These are phyloP conservation scores for Trametes villosa DNA, from an alignment of 768 basidiomycete species.

Conservation along the genomic window DNA sequence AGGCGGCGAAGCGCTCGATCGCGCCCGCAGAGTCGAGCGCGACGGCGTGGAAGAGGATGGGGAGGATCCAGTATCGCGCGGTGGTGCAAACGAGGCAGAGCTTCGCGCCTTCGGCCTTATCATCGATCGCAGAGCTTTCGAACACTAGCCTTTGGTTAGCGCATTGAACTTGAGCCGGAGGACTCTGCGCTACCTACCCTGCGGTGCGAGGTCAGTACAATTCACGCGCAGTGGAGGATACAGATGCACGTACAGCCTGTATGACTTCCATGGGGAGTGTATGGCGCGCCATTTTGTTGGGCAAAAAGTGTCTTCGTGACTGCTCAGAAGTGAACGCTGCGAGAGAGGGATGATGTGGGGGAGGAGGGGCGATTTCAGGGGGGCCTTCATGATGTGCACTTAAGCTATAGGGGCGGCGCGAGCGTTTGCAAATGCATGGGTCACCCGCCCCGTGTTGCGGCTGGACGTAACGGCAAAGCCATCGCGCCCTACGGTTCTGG, in stretches of 20 bases:
- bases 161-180: background rate
- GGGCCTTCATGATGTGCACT: too few species aligned
- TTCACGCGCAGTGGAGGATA: background rate
- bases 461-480: too few species aligned
- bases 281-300: background rate
- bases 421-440: too few species aligned
- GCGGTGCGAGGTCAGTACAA: background rate
- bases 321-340: background rate
- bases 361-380: too few species aligned
- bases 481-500: too few species aligned
- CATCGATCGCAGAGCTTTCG: background rate
- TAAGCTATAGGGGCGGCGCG: too few species aligned
- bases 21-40: constrained; percentile 10
- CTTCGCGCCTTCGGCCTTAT: constrained; percentile 2
- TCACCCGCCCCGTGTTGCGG: too few species aligned
- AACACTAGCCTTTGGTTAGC: constrained; percentile 7
- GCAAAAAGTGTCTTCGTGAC: background rate
- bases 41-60: constrained; percentile 17
- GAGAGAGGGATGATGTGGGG: background rate
- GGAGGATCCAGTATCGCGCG: constrained; percentile 12
- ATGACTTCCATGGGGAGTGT: constrained; percentile 1
- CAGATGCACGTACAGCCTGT: background rate
- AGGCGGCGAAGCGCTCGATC: constrained; percentile 18
- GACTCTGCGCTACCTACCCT: background rate
- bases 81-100: constrained; percentile 22